Evolutionary conservation across 2,329 filamentous ascomycete species (phyloP).

Genomic region (Coleophoma cylindrospora): DNA sequence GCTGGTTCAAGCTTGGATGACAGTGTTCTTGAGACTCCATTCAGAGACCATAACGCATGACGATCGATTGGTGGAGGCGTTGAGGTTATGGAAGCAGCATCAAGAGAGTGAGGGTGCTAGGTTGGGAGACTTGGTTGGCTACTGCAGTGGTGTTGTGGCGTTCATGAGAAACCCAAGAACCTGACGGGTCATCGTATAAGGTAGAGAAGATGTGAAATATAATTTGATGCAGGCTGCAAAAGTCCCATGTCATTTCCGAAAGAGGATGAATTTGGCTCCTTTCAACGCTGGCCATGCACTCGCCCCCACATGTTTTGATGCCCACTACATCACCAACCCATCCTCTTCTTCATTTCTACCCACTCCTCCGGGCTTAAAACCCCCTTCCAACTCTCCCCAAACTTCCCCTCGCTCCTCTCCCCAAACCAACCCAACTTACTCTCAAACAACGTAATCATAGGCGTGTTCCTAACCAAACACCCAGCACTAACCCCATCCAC

Average conservation of each 20-base stretch:
- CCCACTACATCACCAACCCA: not conserved
- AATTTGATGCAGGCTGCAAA: no score
- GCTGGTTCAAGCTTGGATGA: slow-evolving; percentile 95
- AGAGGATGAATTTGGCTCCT: no score
- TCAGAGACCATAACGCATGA: slow-evolving; percentile 46
- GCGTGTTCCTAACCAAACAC: not conserved
- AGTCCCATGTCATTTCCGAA: no score
- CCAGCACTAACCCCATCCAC: not conserved
- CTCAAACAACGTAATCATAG: not conserved
- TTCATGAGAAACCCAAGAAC: slow-evolving; percentile 61
- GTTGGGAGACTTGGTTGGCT: slow-evolving; percentile 74
- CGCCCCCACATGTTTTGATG: no score
- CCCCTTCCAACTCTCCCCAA: not conserved
- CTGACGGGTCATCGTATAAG: not conserved
- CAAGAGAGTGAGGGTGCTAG: slow-evolving; percentile 68
- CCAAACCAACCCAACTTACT: slow-evolving; percentile 1
- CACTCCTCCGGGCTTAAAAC: not conserved
- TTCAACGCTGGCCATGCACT: no score
- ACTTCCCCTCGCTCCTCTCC: not conserved
- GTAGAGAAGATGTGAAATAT: no score
- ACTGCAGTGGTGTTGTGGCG: slow-evolving; percentile 78
- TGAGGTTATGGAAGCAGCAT: slow-evolving; percentile 66
- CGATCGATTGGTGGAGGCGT: slow-evolving; percentile 47
- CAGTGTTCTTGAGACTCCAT: slow-evolving; percentile 82
- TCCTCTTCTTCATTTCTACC: not conserved